phyloP scores from a whole-genome alignment of 495 filamentous ascomycete genomes.

The Penicillium pulvis region DNA sequence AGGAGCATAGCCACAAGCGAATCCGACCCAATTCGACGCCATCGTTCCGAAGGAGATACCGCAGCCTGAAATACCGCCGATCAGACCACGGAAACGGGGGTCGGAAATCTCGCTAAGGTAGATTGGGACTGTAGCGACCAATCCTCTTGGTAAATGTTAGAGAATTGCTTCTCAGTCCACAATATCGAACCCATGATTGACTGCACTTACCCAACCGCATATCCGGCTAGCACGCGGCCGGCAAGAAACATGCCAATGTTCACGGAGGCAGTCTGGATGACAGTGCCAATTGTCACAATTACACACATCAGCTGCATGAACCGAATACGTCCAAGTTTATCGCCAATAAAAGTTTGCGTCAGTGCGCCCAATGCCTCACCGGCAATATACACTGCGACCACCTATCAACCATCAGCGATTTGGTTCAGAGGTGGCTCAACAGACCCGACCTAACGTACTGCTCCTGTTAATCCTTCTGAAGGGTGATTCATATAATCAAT shows the following conservation, averaged over 20 bases:
- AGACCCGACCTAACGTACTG: conserved; percentile 35
- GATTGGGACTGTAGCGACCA: conserved; percentile 60
- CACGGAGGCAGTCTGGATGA: conserved; percentile 57
- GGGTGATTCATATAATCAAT: conserved; percentile 60
- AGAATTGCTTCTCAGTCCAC: background rate
- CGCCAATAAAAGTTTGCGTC: conserved; percentile 54
- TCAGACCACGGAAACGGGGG: conserved; percentile 54
- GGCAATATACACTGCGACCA: conserved; percentile 62
- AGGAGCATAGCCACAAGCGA: conserved; percentile 56
- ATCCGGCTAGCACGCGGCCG: conserved; percentile 56
- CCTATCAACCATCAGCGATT: conserved; percentile 26
- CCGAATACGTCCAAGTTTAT: conserved; percentile 57
- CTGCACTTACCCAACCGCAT: conserved; percentile 52
- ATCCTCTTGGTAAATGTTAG: conserved; percentile 33
- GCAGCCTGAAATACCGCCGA: conserved; percentile 60
- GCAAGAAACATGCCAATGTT: conserved; percentile 64
- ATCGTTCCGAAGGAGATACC: conserved; percentile 61
- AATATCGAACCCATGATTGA: background rate
- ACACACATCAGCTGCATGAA: conserved; percentile 62
- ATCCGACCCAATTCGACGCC: conserved; percentile 61
- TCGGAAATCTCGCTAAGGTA: conserved; percentile 61
- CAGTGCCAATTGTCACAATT: conserved; percentile 57
- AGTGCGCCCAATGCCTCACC: conserved; percentile 58
- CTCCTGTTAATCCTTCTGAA: conserved; percentile 56
- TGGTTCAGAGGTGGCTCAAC: background rate